These are phyloP conservation scores for Knufia fluminis DNA, from an alignment of 2,329 filamentous ascomycete genomes.

Conservation along the genomic window DNA sequence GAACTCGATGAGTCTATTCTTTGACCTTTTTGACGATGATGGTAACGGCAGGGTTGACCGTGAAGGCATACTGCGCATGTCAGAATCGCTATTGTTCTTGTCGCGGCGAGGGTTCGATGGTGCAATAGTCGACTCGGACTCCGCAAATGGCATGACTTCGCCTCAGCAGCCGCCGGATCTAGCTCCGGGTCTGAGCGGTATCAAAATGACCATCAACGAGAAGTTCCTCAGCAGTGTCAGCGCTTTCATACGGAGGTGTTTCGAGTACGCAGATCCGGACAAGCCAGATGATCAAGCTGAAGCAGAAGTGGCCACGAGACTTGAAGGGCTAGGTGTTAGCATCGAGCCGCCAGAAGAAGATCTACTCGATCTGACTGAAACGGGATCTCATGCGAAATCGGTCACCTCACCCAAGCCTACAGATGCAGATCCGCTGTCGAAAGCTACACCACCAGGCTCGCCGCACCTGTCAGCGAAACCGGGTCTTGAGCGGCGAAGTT, in stretches of 20 bases:
- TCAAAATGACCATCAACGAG: constrained; percentile 61
- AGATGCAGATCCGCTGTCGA: constrained; percentile 18
- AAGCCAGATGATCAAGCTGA: constrained; percentile 44
- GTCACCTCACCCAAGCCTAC: constrained; percentile 16
- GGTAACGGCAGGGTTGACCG: constrained; percentile 84
- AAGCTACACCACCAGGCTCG: constrained; percentile 16
- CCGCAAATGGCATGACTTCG: constrained; percentile 41
- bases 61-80: constrained; percentile 90
- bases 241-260: constrained; percentile 90
- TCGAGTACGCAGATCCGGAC: constrained; percentile 95
- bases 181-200: constrained; percentile 15
- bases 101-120: constrained; percentile 80
- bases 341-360: constrained; percentile 51
- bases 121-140: constrained; percentile 55
- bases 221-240: constrained; percentile 86
- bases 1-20: constrained; percentile 96
- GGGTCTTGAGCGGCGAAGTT: constrained; percentile 3
- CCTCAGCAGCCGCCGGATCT: constrained; percentile 18
- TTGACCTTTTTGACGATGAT: constrained; percentile 92
- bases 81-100: constrained; percentile 84
- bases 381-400: constrained; percentile 24
- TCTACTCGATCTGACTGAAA: constrained; percentile 33
- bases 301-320: constrained; percentile 30
- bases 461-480: constrained; percentile 6
- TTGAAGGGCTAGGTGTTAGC: constrained; percentile 64